These are phyloP conservation scores for Magnusiomyces sp. DNA, from an alignment of 1,139 yeast genomes.

Conservation along the genomic window DNA sequence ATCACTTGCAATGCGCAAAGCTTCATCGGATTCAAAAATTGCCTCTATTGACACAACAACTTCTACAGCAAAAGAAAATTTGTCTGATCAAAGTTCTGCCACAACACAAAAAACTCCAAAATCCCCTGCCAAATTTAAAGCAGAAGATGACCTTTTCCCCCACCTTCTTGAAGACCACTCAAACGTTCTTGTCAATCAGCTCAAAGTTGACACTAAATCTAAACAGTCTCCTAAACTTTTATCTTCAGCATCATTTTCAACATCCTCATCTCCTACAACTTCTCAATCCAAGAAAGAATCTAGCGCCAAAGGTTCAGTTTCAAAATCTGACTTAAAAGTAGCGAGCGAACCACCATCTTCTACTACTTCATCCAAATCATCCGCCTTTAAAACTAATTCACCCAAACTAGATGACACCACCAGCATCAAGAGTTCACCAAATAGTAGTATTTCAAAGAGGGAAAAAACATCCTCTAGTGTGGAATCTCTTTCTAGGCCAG, in stretches of 20 bases:
- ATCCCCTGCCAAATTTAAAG: not conserved
- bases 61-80: not conserved
- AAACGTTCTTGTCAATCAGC: not conserved
- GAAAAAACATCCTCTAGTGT: not conserved
- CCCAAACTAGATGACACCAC: not conserved
- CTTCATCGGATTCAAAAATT: not conserved
- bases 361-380: not conserved
- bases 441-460: not conserved
- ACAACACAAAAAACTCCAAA: not conserved
- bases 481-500: not conserved
- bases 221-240: not conserved
- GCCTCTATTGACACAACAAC: not conserved
- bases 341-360: no score
- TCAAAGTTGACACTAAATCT: not conserved
- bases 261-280: not conserved
- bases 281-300: not conserved
- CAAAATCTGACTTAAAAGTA: not conserved
- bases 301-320: not conserved
- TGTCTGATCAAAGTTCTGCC: not conserved
- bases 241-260: not conserved
- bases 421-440: not conserved
- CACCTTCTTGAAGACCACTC: slow-evolving; percentile 10
- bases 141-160: slow-evolving; percentile 14
- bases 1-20: not conserved
- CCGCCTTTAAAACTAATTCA: not conserved